Evolutionary conservation across 345 rosid species (phyloP).

Genomic region (Erucastrum elatum): DNA sequence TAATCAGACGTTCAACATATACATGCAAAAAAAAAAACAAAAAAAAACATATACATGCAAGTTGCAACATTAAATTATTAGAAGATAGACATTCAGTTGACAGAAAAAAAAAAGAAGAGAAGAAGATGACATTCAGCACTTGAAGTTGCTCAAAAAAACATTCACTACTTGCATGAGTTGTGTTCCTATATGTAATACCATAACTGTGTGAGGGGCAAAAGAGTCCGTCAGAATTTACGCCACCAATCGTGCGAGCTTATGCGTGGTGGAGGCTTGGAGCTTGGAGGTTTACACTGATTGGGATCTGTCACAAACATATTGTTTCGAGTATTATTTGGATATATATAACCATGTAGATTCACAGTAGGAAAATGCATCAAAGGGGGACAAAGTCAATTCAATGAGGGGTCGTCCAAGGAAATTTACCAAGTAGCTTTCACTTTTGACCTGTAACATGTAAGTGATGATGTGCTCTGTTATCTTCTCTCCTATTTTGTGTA

Average conservation of each 20-base stretch:
- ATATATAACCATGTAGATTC: background rate
- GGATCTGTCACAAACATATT: background rate
- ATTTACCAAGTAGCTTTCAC: background rate
- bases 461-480: background rate
- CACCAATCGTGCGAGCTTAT: slow-evolving; percentile 30
- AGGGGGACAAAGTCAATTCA: background rate
- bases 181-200: background rate
- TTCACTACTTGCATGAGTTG: background rate
- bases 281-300: background rate
- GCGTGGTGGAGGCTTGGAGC: background rate
- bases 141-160: background rate
- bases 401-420: background rate
- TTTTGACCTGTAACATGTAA: background rate
- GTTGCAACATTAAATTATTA: background rate
- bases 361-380: background rate
- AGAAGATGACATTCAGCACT: too few species aligned
- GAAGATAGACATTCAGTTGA: too few species aligned
- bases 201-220: slow-evolving; percentile 8
- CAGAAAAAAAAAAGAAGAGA: too few species aligned
- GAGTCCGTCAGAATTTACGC: background rate
- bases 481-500: background rate
- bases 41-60: background rate
- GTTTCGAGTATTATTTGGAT: background rate
- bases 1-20: slow-evolving; percentile 17
- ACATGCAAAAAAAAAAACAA: background rate